Conservation (phyloP, 257 asterid genomes). For the Przewalskia tangutica region DNA sequence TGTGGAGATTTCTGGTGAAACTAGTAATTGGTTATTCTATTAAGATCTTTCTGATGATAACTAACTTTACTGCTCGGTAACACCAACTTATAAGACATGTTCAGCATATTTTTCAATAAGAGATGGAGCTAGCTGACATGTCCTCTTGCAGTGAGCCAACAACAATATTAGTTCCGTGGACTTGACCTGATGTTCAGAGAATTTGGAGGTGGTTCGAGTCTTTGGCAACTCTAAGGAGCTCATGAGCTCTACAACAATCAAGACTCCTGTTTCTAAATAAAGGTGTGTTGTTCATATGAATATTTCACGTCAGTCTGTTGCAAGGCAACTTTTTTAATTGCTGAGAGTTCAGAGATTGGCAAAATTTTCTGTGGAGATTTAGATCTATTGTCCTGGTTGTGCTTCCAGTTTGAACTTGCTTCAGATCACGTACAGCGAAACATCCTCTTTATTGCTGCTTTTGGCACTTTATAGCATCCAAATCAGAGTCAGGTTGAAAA, state of each 20-base stretch:
- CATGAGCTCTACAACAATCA: background rate
- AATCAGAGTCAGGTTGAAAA: background rate
- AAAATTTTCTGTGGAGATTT: background rate
- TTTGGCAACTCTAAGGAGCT: background rate
- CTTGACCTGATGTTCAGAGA: background rate
- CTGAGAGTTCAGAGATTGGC: background rate
- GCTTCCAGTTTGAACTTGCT: background rate
- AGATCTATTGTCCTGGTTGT: background rate
- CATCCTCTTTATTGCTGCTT: background rate
- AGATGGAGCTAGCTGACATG: background rate
- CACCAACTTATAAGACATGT: background rate
- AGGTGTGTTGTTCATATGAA: background rate
- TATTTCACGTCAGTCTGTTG: background rate
- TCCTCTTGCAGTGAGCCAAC: background rate
- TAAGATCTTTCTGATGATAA: background rate
- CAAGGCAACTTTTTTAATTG: background rate
- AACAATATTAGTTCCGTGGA: background rate
- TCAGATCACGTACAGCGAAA: background rate
- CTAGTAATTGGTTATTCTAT: background rate
- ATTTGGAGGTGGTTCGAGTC: background rate
- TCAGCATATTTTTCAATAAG: background rate
- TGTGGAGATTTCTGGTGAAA: slow-evolving; percentile 81
- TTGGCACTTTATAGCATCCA: background rate
- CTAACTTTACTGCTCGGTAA: background rate
- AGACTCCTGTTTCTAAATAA: background rate